Evolutionary conservation across 2,329 filamentous ascomycete genomes (phyloP).

Genomic region (Penicillium concentricum): DNA sequence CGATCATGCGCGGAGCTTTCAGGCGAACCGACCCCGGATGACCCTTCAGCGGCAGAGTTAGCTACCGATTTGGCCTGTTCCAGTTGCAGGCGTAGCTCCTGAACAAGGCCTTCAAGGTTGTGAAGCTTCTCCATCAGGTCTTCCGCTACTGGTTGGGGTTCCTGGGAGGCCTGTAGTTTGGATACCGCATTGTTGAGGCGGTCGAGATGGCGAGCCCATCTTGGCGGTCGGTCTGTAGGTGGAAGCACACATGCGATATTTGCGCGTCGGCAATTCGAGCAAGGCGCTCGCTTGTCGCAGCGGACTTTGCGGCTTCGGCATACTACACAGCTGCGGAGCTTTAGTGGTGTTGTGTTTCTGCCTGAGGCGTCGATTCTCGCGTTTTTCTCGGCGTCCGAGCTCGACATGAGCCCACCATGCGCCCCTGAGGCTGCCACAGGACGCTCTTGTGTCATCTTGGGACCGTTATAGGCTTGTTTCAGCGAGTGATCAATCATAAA

Average conservation of each 20-base stretch:
- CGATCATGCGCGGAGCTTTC: constrained; percentile 18
- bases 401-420: constrained; percentile 7
- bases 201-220: constrained; percentile 56
- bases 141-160: constrained; percentile 26
- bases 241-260: constrained; percentile 55
- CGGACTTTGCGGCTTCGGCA: constrained; percentile 58
- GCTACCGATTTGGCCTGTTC: constrained; percentile 42
- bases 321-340: constrained; percentile 51
- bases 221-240: constrained; percentile 50
- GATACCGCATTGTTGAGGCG: constrained; percentile 27
- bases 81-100: constrained; percentile 50
- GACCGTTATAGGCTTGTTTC: not conserved
- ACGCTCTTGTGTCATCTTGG: not conserved
- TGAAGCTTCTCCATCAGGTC: constrained; percentile 53
- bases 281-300: constrained; percentile 58
- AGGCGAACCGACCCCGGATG: constrained; percentile 31
- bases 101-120: constrained; percentile 53
- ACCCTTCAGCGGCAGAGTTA: constrained; percentile 23
- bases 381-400: constrained; percentile 13
- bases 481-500: not conserved
- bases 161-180: constrained; percentile 12
- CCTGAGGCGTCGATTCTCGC: constrained; percentile 6
- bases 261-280: constrained; percentile 57
- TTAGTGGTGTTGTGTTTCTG: constrained; percentile 1
- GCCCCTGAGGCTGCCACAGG: not conserved